phyloP scores from a whole-genome alignment of 2,329 filamentous ascomycete species.

The Dactylellina leptospora region DNA sequence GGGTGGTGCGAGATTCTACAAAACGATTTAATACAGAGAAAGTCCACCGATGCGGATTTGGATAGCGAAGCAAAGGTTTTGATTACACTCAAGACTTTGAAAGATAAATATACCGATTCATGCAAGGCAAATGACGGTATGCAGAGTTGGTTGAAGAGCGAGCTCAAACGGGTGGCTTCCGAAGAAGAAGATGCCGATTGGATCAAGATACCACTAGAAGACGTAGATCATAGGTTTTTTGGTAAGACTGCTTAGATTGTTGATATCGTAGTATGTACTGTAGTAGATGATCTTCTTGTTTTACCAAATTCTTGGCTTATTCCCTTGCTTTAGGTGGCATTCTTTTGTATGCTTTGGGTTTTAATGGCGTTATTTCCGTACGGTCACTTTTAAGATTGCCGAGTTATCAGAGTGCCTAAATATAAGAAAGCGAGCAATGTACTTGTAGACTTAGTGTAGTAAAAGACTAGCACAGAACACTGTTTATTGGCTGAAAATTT shows the following conservation, averaged over 20 bases:
- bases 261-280: neutral
- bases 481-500: too few relatives aligned
- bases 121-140: constrained; percentile 23
- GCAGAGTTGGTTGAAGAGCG: constrained; percentile 18
- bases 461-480: too few relatives aligned
- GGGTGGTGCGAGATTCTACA: constrained; percentile 45
- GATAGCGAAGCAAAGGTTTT: constrained; percentile 42
- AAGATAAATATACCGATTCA: constrained; percentile 18
- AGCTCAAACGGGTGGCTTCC: constrained; percentile 13
- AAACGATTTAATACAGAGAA: constrained; percentile 24
- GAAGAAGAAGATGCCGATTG: constrained; percentile 41
- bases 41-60: constrained; percentile 10
- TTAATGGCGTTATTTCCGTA: too few relatives aligned
- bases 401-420: too few relatives aligned
- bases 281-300: neutral
- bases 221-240: constrained; percentile 33
- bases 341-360: too few relatives aligned
- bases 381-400: too few relatives aligned
- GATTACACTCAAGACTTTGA: constrained; percentile 35
- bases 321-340: too few relatives aligned
- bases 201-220: constrained; percentile 39
- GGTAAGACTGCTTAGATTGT: neutral
- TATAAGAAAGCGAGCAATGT: too few relatives aligned
- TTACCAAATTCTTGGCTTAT: neutral
- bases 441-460: too few relatives aligned